Base-by-base conservation (phyloP, 805 yeast species). In the Metschnikowia vanudenii region DNA sequence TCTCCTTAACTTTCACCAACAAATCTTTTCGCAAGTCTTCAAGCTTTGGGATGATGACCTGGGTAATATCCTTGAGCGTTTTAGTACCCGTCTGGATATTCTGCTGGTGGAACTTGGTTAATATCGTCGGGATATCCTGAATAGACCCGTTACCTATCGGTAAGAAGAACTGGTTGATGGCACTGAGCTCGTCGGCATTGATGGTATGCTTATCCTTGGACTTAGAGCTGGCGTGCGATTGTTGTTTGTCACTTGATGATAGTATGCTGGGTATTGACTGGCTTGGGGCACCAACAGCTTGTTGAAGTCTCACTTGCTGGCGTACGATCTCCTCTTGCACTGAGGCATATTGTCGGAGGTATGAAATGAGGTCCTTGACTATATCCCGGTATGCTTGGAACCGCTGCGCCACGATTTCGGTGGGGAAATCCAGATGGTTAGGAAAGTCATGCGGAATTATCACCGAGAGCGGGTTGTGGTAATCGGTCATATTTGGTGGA, bases 301-400 rank as follows among this genome's bases (percentile, higher is more conserved):
- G 91, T 50, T 88, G 87, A 37, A 90, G 74, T 41, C 96, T 72
- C 41, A 84, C 57, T 54, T 88, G 94, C 59, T 88, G 96, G 49
- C 96, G 80, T 30, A 87, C 82, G 14, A 88, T 78, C 61, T 91
- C 96, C 64, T 91, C 97, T 62, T 90, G 94, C 46, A 88, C 91
- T 12, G 86, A 78, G 9, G 88, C 89, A 33, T 82, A 83, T 59
- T 90, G 96, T 51, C 78, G 79, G 52, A 92, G 73, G 60, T 92
- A 92, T 39, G 76, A 79, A 17, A 88, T 75, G 46, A 92, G 68
- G 30, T 92, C 84, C 51, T 82, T 81, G 47, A 90, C 82, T 45
- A 91, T 80, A 34, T 79, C 76, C 48, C 96, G 74, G 97, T 97
- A 92, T 2, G 95, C 85, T 41, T 82, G 76, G 63, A 92, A 91